phyloP scores from a whole-genome alignment of 75 land plant species.

The Selaginella moellendorffii region DNA sequence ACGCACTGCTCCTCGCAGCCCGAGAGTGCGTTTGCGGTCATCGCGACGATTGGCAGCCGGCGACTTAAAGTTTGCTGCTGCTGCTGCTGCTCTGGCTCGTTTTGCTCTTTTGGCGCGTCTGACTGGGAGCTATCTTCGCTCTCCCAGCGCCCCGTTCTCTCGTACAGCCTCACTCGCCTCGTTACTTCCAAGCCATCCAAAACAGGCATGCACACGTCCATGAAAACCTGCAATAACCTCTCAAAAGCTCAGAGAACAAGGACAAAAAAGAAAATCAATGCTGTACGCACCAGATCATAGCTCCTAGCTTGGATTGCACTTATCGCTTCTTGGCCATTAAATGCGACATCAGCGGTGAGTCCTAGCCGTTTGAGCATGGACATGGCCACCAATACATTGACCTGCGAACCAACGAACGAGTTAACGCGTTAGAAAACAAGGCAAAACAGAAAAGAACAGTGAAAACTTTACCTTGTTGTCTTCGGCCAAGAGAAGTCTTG shows the following conservation, averaged over 20 bases:
- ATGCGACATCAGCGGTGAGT: conserved; percentile 12
- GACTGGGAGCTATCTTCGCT: conserved; percentile 7
- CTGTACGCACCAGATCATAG: conserved; percentile 12
- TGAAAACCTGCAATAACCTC: conserved; percentile 14
- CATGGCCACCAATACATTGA: conserved; percentile 17
- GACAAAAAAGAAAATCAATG: not conserved
- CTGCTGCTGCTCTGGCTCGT: no score
- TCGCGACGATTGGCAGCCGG: conserved; percentile 18
- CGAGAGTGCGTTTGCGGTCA: conserved; percentile 20
- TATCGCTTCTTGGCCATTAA: conserved; percentile 17
- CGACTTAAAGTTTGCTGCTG: not conserved
- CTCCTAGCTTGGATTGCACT: conserved; percentile 11
- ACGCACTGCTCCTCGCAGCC: conserved; percentile 16
- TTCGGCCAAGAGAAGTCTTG: conserved; percentile 16
- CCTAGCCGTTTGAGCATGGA: conserved; percentile 20
- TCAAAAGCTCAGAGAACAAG: not conserved
- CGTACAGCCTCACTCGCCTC: conserved; percentile 11
- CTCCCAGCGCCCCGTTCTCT: conserved; percentile 14
- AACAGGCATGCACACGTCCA: conserved; percentile 21
- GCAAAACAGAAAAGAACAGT: not conserved
- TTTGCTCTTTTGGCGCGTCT: not conserved
- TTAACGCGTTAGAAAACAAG: not conserved
- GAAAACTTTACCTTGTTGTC: conserved; percentile 11
- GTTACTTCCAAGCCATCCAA: conserved; percentile 22
- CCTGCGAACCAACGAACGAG: conserved; percentile 6